Conservation (phyloP, 192 early-diverging fungal genomes). For the Backusella tuberculispora region DNA sequence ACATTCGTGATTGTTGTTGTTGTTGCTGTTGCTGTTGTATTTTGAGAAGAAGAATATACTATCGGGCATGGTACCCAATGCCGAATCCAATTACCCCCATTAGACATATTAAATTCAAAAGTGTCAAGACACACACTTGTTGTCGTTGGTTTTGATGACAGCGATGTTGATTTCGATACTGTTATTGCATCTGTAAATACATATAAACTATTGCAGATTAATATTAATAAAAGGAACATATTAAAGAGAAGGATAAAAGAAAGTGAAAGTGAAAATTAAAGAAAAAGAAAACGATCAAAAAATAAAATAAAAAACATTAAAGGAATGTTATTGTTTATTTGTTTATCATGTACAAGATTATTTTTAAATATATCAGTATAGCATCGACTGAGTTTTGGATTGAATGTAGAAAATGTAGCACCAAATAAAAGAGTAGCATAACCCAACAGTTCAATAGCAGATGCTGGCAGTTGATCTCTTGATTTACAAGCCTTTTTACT, state of each 20-base stretch:
- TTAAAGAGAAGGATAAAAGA: background rate
- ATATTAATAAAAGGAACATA: background rate
- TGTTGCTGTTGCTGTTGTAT: background rate
- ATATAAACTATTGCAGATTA: background rate
- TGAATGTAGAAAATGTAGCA: too few species aligned
- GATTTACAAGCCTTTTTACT: too few species aligned
- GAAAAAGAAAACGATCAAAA: slow-evolving; percentile 15
- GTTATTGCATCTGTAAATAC: background rate
- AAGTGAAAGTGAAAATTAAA: background rate
- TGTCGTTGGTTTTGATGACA: background rate
- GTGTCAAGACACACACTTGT: background rate
- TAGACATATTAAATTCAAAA: background rate
- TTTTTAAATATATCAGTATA: slow-evolving; percentile 37
- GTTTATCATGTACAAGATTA: slow-evolving; percentile 19
- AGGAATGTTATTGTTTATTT: slow-evolving; percentile 22
- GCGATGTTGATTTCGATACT: too few species aligned
- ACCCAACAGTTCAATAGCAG: too few species aligned
- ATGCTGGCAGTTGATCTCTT: too few species aligned
- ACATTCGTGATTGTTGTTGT: background rate
- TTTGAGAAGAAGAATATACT: too few species aligned
- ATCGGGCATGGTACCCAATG: background rate
- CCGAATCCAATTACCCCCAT: too few species aligned
- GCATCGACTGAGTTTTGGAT: slow-evolving; percentile 33
- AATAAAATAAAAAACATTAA: too few species aligned
- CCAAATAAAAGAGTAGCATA: too few species aligned